These are phyloP conservation scores for Microdochium nivale DNA, from an alignment of 2,329 filamentous ascomycete genomes.

Conservation along the genomic window DNA sequence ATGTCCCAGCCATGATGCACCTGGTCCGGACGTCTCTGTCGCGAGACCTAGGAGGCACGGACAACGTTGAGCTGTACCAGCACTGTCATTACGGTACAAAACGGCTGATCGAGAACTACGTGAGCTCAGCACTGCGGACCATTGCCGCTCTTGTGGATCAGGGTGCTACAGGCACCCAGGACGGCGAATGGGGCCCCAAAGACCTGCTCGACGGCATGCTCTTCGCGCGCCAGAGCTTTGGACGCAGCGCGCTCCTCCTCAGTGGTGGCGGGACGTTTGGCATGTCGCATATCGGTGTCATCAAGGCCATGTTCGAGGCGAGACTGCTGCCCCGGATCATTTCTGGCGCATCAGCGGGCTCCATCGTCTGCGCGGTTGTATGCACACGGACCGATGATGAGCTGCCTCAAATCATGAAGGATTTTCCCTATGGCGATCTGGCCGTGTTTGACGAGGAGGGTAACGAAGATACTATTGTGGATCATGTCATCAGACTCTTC, in stretches of 20 bases:
- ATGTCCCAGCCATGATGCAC: slow-evolving; percentile 70
- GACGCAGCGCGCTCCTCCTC: slow-evolving; percentile 72
- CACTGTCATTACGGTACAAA: slow-evolving; percentile 85
- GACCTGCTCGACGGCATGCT: slow-evolving; percentile 60
- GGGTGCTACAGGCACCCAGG: slow-evolving; percentile 26
- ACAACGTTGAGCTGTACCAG: slow-evolving; percentile 71
- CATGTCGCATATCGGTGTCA: slow-evolving; percentile 84
- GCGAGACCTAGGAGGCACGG: slow-evolving; percentile 79
- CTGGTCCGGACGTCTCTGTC: slow-evolving; percentile 73
- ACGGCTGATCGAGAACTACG: slow-evolving; percentile 76
- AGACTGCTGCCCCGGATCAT: slow-evolving; percentile 76
- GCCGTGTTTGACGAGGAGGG: slow-evolving; percentile 65
- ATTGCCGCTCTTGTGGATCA: slow-evolving; percentile 63
- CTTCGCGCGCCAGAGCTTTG: slow-evolving; percentile 69
- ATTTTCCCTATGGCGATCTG: slow-evolving; percentile 73
- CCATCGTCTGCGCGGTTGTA: slow-evolving; percentile 74
- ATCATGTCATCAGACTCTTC: slow-evolving; percentile 62
- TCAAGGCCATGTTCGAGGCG: slow-evolving; percentile 71
- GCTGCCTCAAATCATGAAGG: slow-evolving; percentile 58
- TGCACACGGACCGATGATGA: slow-evolving; percentile 73
- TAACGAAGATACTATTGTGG: slow-evolving; percentile 52
- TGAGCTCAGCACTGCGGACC: slow-evolving; percentile 67
- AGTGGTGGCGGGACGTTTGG: slow-evolving; percentile 85
- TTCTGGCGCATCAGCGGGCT: slow-evolving; percentile 79
- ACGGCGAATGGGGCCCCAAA: slow-evolving; percentile 47